Percentiles rank a stretch among this genome's conserved stretches.
Evolutionary conservation across 257 asterid genomes (phyloP).

Genomic region (Solanum pennellii): DNA sequence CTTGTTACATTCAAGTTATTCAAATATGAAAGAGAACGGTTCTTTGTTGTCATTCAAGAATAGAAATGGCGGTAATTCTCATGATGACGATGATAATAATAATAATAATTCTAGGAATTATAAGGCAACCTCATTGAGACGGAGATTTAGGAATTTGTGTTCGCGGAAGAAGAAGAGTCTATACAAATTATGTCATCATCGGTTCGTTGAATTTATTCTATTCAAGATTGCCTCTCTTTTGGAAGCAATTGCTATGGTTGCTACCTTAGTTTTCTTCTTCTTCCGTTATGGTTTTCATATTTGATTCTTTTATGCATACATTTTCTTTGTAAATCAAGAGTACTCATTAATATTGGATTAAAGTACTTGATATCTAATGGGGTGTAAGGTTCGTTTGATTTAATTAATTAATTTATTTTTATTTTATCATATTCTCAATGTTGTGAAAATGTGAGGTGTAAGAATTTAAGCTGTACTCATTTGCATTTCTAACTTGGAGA

Average conservation of each 20-base stretch:
- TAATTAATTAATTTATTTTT: not conserved
- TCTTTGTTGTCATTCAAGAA: constrained; percentile 34
- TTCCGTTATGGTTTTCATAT: constrained; percentile 67
- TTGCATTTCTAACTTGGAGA: too few relatives aligned
- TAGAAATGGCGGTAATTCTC: not conserved
- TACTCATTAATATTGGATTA: not conserved
- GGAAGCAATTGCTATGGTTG: constrained; percentile 54
- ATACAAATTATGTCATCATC: constrained; percentile 26
- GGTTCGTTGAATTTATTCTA: constrained; percentile 49
- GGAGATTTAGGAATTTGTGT: constrained; percentile 27
- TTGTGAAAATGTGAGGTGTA: not conserved
- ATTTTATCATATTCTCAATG: not conserved
- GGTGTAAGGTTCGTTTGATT: not conserved
- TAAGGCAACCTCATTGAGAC: constrained; percentile 15
- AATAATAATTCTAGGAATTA: too few relatives aligned
- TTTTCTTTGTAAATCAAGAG: not conserved
- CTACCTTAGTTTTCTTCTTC: constrained; percentile 57
- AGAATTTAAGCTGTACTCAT: not conserved
- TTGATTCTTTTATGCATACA: constrained; percentile 12
- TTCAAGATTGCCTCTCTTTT: constrained; percentile 48
- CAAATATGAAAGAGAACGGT: constrained; percentile 38
- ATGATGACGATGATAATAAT: not conserved
- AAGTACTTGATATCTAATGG: not conserved
- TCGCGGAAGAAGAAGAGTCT: constrained; percentile 19
- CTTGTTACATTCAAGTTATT: not conserved